Conservation (phyloP, 1,284 basidiomycete genomes). For the Trichosporon sp. region DNA sequence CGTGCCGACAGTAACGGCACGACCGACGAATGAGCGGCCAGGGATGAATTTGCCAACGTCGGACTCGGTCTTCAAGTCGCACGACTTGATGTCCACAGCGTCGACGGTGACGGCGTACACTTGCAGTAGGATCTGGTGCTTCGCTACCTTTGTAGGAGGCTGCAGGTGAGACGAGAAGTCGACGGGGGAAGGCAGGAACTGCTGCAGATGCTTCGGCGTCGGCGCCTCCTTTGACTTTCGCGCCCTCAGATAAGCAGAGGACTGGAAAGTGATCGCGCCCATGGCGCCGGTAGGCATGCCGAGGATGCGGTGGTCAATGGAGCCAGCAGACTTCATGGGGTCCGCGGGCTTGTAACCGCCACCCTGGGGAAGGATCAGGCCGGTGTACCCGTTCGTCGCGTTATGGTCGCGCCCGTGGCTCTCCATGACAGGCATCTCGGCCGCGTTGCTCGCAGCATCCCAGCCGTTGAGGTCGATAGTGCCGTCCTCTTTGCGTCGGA, state of each 20-base stretch:
- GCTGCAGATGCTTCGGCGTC: constrained; percentile 59
- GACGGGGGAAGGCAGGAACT: constrained; percentile 56
- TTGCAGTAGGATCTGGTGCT: constrained; percentile 72
- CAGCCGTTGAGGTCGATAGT: constrained; percentile 10
- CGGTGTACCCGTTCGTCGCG: constrained; percentile 37
- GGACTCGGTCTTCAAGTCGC: constrained; percentile 58
- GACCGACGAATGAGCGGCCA: constrained; percentile 78
- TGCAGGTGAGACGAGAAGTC: constrained; percentile 68
- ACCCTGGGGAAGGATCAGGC: constrained; percentile 68
- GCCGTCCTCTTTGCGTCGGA: constrained; percentile 11
- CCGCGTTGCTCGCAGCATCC: constrained; percentile 2
- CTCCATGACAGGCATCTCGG: constrained; percentile 37
- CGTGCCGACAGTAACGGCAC: constrained; percentile 75
- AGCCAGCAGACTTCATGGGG: constrained; percentile 51
- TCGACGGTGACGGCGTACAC: constrained; percentile 83
- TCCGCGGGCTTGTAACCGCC: constrained; percentile 57
- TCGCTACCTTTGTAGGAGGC: constrained; percentile 71
- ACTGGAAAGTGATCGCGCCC: constrained; percentile 69
- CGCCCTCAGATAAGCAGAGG: constrained; percentile 30
- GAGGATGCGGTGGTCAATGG: constrained; percentile 69
- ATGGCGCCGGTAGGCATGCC: constrained; percentile 80
- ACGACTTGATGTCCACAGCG: constrained; percentile 67
- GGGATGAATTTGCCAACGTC: constrained; percentile 62
- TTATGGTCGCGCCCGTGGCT: constrained; percentile 43
- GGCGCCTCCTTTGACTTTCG: constrained; percentile 29